phyloP scores from a whole-genome alignment of 345 rosid genomes.

The Boechera retrofracta region DNA sequence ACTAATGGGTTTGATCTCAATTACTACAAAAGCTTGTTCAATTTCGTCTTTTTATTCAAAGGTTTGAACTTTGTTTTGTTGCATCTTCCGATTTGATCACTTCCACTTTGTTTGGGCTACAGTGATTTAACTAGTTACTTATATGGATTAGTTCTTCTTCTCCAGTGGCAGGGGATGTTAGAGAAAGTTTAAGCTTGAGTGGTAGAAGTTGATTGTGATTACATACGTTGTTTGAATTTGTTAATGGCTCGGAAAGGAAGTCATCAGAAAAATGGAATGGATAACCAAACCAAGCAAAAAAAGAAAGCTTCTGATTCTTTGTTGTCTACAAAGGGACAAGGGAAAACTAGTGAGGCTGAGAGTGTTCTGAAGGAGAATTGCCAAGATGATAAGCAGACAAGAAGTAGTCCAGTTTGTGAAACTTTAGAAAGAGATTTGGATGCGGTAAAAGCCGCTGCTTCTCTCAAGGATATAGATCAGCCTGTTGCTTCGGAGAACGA shows the following conservation, averaged over 20 bases:
- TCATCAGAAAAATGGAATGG: constrained; percentile 78
- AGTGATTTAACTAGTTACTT: constrained; percentile 7
- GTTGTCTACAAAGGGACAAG: constrained; percentile 50
- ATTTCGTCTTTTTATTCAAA: constrained; percentile 9
- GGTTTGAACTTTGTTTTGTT: constrained; percentile 1
- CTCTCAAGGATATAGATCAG: constrained; percentile 40
- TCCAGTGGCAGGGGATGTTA: constrained; percentile 43
- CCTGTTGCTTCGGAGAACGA: constrained; percentile 47
- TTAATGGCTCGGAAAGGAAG: constrained; percentile 86
- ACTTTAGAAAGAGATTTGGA: constrained; percentile 45
- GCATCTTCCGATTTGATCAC: constrained; percentile 1
- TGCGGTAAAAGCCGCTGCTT: constrained; percentile 43
- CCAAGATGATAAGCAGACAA: constrained; percentile 51
- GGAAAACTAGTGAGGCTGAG: constrained; percentile 52
- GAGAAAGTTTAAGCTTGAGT: constrained; percentile 21
- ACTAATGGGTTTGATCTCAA: constrained; percentile 36
- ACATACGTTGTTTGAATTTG: constrained; percentile 19
- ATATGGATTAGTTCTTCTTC: constrained; percentile 14
- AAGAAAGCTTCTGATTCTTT: constrained; percentile 57
- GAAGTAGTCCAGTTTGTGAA: constrained; percentile 40
- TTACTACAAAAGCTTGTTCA: background rate
- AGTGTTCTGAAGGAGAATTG: constrained; percentile 54
- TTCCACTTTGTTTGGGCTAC: constrained; percentile 12
- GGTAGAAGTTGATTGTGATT: constrained; percentile 38
- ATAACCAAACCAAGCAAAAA: constrained; percentile 54